Percentiles rank a stretch among this genome's conserved stretches.
These are phyloP conservation scores for Mucuna pruriens DNA, from an alignment of 306 rosid species.

Conservation along the genomic window DNA sequence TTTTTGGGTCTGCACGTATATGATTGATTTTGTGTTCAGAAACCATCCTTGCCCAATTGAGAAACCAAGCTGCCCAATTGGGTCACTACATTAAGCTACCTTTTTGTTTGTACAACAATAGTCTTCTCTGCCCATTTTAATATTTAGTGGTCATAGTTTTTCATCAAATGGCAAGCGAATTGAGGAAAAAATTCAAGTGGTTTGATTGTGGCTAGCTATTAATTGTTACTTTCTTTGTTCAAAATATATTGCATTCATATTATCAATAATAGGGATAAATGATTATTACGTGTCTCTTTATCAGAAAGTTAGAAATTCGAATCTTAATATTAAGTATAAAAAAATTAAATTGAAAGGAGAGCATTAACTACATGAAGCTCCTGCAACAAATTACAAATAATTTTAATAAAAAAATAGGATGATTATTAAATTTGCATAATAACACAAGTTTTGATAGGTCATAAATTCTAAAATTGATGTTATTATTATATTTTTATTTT, in stretches of 20 bases:
- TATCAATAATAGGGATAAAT: too few relatives aligned
- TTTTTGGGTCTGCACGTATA: neutral
- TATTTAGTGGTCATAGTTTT: conserved; percentile 2
- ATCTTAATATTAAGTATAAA: too few relatives aligned
- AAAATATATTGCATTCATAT: neutral
- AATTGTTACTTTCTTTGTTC: neutral
- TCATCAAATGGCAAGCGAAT: conserved; percentile 38
- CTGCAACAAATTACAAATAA: too few relatives aligned
- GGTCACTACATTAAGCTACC: conserved; percentile 14
- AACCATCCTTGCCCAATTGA: neutral
- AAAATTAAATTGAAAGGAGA: too few relatives aligned
- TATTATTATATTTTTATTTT: too few relatives aligned
- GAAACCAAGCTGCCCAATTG: neutral
- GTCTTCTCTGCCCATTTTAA: conserved; percentile 5
- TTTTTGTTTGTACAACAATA: neutral
- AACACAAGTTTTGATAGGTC: too few relatives aligned
- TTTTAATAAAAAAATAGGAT: too few relatives aligned
- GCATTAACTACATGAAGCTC: too few relatives aligned
- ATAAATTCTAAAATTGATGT: too few relatives aligned
- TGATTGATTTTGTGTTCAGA: conserved; percentile 1
- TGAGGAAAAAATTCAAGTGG: neutral
- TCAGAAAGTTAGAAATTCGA: too few relatives aligned
- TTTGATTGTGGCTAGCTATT: neutral
- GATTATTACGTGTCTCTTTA: too few relatives aligned
- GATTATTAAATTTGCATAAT: too few relatives aligned